phyloP scores from a whole-genome alignment of 2,329 filamentous ascomycete species.

The Sclerotinia trifoliorum region DNA sequence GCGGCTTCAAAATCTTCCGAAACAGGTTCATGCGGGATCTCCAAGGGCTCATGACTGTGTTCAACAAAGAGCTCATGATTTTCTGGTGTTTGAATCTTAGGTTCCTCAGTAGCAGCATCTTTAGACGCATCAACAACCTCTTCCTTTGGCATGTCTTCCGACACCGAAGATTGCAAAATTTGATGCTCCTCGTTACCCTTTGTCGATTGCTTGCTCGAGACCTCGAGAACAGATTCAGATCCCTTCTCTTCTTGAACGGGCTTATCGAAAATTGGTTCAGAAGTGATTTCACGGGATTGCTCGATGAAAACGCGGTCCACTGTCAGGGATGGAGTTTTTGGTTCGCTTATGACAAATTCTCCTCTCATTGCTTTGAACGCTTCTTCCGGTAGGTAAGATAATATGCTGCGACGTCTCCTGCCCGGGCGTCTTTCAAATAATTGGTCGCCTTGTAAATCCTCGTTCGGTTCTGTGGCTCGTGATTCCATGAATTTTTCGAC shows the following conservation, averaged over 20 bases:
- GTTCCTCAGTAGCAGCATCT: neutral
- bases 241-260: neutral
- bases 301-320: neutral
- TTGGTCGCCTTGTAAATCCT: neutral
- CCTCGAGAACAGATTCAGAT: neutral
- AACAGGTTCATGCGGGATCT: neutral
- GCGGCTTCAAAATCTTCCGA: neutral
- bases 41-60: neutral
- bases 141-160: neutral
- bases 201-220: conserved; percentile 13
- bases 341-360: neutral
- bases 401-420: conserved; percentile 8
- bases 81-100: neutral
- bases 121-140: neutral
- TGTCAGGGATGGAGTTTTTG: neutral
- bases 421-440: neutral
- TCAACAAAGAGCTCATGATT: neutral
- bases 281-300: neutral
- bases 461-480: neutral
- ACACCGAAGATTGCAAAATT: conserved; percentile 3
- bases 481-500: neutral
- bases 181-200: conserved; percentile 36
- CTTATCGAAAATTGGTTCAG: neutral
- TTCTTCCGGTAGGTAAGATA: conserved; percentile 11
- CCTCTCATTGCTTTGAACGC: conserved; percentile 11